Evolutionary conservation across 106 monocot species (phyloP).

Genomic region (Cymbidium sinense): DNA sequence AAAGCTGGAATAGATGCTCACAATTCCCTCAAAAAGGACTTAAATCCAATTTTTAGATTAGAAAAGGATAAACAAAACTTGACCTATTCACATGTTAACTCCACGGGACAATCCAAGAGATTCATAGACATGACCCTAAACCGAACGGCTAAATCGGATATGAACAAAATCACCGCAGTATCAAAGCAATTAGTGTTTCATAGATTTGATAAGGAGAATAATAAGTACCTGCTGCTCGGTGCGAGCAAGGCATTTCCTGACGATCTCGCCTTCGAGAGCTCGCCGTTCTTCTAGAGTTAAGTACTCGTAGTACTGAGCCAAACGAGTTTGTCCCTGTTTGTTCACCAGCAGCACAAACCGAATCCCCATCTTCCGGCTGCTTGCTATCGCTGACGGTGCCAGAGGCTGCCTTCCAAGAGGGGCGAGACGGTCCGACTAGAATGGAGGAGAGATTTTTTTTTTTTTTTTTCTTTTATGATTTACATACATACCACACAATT

Average conservation of each 20-base stretch:
- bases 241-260: constrained; percentile 95
- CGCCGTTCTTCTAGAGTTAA: constrained; percentile 92
- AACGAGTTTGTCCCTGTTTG: constrained; percentile 97
- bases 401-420: background rate
- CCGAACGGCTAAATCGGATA: background rate
- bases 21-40: background rate
- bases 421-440: too few species aligned
- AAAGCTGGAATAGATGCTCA: background rate
- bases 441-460: too few species aligned
- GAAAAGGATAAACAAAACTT: background rate
- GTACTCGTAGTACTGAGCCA: constrained; percentile 99
- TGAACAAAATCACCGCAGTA: background rate
- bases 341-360: constrained; percentile 90
- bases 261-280: constrained; percentile 98
- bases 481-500: too few species aligned
- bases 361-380: constrained; percentile 51
- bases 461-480: too few species aligned
- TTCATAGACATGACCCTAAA: too few species aligned
- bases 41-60: background rate
- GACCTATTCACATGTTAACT: background rate
- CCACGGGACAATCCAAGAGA: background rate
- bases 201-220: background rate
- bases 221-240: constrained; percentile 75
- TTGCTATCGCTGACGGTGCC: background rate
- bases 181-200: background rate